Evolutionary conservation across 495 filamentous ascomycete genomes (phyloP).

Genomic region (Penicillium lagena): DNA sequence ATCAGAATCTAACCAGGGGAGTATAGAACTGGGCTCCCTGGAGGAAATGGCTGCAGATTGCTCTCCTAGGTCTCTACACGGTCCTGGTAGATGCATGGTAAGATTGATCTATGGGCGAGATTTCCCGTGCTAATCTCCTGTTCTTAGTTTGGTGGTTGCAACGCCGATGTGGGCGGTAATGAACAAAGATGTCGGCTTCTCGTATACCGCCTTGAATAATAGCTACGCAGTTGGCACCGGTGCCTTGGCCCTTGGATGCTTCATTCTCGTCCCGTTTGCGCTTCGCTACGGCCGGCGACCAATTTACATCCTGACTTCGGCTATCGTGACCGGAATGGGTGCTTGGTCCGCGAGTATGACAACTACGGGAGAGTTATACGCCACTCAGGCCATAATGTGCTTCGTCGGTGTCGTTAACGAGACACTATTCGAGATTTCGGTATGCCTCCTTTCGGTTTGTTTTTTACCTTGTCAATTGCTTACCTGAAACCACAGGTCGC

Average conservation of each 20-base stretch:
- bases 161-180: slow-evolving; percentile 27
- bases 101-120: no score
- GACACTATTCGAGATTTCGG: no score
- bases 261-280: slow-evolving; percentile 33
- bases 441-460: no score
- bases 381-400: slow-evolving; percentile 16
- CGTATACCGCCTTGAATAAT: slow-evolving; percentile 21
- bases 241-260: slow-evolving; percentile 20
- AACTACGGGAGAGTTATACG: slow-evolving; percentile 21
- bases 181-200: slow-evolving; percentile 22
- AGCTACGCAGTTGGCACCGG: slow-evolving; percentile 21
- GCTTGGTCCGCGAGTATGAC: slow-evolving; percentile 27
- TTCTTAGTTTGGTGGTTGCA: background rate
- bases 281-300: slow-evolving; percentile 31
- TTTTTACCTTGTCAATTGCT: no score
- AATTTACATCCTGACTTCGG: slow-evolving; percentile 27
- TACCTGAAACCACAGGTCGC: no score
- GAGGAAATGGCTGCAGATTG: no score
- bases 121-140: no score
- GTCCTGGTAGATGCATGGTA: no score
- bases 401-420: slow-evolving; percentile 10
- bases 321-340: slow-evolving; percentile 14
- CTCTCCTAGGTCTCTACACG: no score
- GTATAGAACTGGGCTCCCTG: no score
- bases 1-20: no score